Conservation (phyloP, 139 green algal species). For the Micractinium conductrix region DNA sequence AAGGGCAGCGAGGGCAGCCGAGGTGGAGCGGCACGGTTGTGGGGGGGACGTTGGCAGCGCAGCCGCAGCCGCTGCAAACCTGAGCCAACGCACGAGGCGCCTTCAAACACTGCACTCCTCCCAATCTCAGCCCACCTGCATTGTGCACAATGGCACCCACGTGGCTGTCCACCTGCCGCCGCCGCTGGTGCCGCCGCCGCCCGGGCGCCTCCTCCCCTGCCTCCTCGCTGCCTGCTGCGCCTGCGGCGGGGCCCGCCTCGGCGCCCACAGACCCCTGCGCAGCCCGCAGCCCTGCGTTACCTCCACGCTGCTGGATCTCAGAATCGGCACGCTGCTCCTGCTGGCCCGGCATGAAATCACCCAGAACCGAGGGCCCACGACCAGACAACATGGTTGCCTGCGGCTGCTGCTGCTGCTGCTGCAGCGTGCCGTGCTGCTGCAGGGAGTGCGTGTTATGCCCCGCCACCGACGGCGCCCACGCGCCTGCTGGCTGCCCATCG, state of each 20-base stretch:
- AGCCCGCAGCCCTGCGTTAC: too few relatives aligned
- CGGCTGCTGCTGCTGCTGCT: conserved; percentile 5
- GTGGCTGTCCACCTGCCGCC: conserved; percentile 24
- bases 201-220: neutral
- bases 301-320: neutral
- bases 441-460: neutral
- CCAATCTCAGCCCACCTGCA: neutral
- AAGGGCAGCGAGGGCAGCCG: too few relatives aligned
- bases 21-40: too few relatives aligned
- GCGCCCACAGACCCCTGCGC: neutral
- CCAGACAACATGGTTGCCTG: conserved; percentile 32
- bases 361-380: neutral
- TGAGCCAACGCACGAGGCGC: too few relatives aligned
- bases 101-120: too few relatives aligned
- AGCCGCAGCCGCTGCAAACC: too few relatives aligned
- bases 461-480: neutral
- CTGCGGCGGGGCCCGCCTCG: neutral
- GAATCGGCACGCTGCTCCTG: neutral
- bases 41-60: too few relatives aligned
- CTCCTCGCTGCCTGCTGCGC: neutral
- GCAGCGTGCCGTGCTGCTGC: neutral
- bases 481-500: neutral
- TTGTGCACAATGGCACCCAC: conserved; percentile 22
- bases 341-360: conserved; percentile 18
- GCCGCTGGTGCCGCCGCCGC: neutral